phyloP scores from a whole-genome alignment of 768 basidiomycete genomes.

The Russula ochroleuca region DNA sequence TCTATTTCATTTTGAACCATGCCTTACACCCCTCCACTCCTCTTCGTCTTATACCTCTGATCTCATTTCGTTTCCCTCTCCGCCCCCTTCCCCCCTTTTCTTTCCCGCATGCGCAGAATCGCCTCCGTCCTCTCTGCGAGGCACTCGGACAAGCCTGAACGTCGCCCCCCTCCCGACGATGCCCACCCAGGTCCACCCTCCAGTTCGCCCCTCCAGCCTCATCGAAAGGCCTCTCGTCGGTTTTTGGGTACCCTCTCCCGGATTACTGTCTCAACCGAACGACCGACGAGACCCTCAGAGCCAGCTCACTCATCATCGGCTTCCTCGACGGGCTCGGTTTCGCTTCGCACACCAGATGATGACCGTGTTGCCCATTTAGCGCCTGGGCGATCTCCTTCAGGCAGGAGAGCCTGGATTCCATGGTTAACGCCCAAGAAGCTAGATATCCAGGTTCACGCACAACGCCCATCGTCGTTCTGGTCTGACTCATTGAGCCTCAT shows the following conservation, averaged over 20 bases:
- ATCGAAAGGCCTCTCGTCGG: constrained; percentile 19
- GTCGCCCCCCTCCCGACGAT: constrained; percentile 29
- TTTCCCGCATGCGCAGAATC: constrained; percentile 54
- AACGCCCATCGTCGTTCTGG: constrained; percentile 5
- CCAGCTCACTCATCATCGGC: constrained; percentile 51
- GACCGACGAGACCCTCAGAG: constrained; percentile 32
- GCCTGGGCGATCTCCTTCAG: constrained; percentile 30
- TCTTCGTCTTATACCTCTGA: constrained; percentile 4
- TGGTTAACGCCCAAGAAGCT: constrained; percentile 46
- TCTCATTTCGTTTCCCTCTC: neutral
- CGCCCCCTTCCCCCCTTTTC: neutral
- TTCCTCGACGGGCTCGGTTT: constrained; percentile 49
- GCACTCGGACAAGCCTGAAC: constrained; percentile 35
- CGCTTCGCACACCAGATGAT: constrained; percentile 56
- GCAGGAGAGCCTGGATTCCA: constrained; percentile 47
- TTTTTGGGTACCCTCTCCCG: constrained; percentile 21
- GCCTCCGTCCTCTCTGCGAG: constrained; percentile 46
- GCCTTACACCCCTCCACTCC: constrained; percentile 7
- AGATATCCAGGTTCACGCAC: constrained; percentile 2
- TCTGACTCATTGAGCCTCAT: constrained; percentile 5
- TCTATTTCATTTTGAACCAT: constrained; percentile 8
- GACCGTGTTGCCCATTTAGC: constrained; percentile 35
- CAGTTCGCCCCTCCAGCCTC: neutral
- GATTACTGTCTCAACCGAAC: constrained; percentile 34
- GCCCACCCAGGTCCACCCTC: constrained; percentile 33